phyloP scores from a whole-genome alignment of 2,329 filamentous ascomycete species.

The Cladosporium sp. region DNA sequence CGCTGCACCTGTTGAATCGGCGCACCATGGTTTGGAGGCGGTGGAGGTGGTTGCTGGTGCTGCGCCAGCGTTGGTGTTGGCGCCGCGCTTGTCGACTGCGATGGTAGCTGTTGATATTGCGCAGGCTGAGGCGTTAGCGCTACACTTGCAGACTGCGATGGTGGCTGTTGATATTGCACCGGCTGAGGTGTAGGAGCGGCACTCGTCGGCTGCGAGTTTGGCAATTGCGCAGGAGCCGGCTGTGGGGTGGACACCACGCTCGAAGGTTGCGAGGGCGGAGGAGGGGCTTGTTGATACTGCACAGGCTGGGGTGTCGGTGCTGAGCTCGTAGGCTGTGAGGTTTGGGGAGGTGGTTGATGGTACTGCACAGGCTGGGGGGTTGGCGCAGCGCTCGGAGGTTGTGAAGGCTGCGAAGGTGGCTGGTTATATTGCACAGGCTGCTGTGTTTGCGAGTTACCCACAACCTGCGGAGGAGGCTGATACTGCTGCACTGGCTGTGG shows the following conservation, averaged over 20 bases:
- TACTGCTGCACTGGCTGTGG: neutral
- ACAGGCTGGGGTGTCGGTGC: neutral
- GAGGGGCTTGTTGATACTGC: neutral
- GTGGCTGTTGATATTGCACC: neutral
- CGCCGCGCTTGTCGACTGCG: neutral
- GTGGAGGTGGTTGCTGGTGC: neutral
- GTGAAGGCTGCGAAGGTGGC: neutral
- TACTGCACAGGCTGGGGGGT: constrained; percentile 1
- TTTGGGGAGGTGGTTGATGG: neutral
- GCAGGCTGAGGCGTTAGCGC: neutral
- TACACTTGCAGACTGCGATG: neutral
- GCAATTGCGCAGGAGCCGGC: neutral
- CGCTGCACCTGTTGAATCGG: neutral
- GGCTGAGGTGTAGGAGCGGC: neutral
- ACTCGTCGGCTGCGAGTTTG: neutral
- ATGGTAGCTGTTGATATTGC: neutral
- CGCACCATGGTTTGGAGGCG: neutral
- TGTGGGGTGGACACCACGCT: neutral
- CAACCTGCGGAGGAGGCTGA: neutral
- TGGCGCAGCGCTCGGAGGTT: neutral
- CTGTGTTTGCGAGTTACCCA: neutral
- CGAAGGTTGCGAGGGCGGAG: neutral
- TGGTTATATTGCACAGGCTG: constrained; percentile 2
- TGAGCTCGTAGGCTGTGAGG: neutral
- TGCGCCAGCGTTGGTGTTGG: too few relatives aligned